Base-by-base conservation (phyloP, 768 basidiomycete species). In the Bullera alba region DNA sequence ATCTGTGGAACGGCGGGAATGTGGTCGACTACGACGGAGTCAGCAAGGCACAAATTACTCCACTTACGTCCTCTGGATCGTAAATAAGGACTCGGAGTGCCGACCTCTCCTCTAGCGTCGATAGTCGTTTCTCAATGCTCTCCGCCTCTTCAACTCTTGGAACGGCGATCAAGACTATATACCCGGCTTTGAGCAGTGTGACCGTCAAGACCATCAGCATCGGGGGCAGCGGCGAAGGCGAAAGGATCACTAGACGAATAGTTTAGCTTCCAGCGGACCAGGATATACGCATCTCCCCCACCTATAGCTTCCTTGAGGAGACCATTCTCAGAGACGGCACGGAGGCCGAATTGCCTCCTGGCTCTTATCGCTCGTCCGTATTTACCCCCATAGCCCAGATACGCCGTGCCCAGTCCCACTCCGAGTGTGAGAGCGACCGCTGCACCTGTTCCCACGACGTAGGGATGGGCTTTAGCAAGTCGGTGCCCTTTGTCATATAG, bases 1-100 rank as follows among this genome's bases (percentile, higher is more conserved):
- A 69, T 10, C 70, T 65, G 37, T 67, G 61, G 64, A 71, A 71
- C 3, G 70, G 67, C 8, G 65, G 60, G 54, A 69, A 65, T 1
- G 67, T 67, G 22, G 63, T 47, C 16, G 65, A 51, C 70, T 71
- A 44, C 5, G 28, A 19, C 14, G 22, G n/a, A 16, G 34, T 46
- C 17, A 51, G 52, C 27, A 19, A 35, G n/a, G 35, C 2, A 21
- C n/a, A 32, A 44, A 26, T 12, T 10, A 4, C 4, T 12, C 6
- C 14, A 57, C 70, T 63, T 48, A 71, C 70, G 27, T 71, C 70
- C 25, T 67, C 65, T 5, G 70, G 67, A 39, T 71, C 61, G 39
- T 67, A 69, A 14, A 69, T 64, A 32, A 69, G 38, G 0, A 69
- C 70, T 15, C 65, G 41, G 7, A 69, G 35, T 17, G 56, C 58